Base-by-base conservation (phyloP, 768 basidiomycete species). In the Guyanaporus albipodus region DNA sequence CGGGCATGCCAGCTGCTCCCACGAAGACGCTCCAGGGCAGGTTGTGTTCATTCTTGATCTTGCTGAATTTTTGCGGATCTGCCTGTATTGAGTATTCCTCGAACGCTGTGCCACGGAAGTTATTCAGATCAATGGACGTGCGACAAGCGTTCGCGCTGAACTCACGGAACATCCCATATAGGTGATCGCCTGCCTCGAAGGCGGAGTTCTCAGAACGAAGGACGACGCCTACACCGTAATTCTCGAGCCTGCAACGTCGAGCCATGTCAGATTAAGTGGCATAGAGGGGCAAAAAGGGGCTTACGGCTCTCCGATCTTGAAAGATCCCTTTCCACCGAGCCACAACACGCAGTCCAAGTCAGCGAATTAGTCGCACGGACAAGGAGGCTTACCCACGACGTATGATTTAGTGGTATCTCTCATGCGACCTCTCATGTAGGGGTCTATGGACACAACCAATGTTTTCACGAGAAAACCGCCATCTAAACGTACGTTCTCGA, bases 381-480 rank as follows among this genome's bases (percentile, higher is more conserved):
- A 26, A 35, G 21, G 18, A 28, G 14, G 29, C 8, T 19, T 22
- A 35, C 48, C 4, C 11, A 40, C 48, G 4, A 27, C 14, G 21
- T 40, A 39, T 17, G 48, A 39, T 9, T 40, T 12, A 6, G n/a
- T 4, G 12, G 19, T 12, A 14, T 14, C 39, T 29, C 46, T 35
- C 46, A 47, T 47, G 27, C 46, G 46, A n/a, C 38, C 40, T 29
- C 46, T 35, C 34, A 48, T 33, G 38, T 27, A 46, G 11, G 31
- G 42, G 27, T 38, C 42, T 4, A 49, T 14, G 5, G 42, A 35
- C 5, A 48, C 10, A 21, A 48, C 46, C 40, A 48, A 23, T 4
- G 34, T 48, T 21, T 48, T 48, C 32, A 48, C 12, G 15, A 49
- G 42, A 38, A 49, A 49, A 10, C 48, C 29, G 5, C 42, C 48